Base-by-base conservation (phyloP, 2,329 filamentous ascomycete species). In the Trichoderma sp. region DNA sequence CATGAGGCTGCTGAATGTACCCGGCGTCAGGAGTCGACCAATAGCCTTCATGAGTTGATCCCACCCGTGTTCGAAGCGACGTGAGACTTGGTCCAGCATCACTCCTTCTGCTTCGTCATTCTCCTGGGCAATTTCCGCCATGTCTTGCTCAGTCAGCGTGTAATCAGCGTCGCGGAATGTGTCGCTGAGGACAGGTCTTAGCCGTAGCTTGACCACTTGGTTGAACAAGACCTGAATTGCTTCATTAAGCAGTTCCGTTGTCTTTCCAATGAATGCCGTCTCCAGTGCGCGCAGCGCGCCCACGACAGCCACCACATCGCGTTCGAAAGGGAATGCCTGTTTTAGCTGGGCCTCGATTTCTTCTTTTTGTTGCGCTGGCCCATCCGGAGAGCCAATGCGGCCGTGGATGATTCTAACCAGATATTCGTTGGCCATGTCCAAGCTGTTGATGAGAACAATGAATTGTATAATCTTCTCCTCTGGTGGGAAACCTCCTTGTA, bases 91-190 rank as follows among this genome's bases (percentile, higher is more conserved):
- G 73, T 94, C 92, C n/a, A 88, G 80, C 3, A 86, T 77, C 73
- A 84, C 84, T 65, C 85, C 86, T 76, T 89, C 86, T 30, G 86
- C 83, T 72, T 88, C 84, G 26, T 88, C 86, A 71, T 86, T 84
- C 72, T 87, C 84, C 58, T 84, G 83, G 8, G 87, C 87, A 7
- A 87, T 80, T 30, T 90, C 89, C 11, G 83, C 83, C 14, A 91
- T 80, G 68, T 91, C 89, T 56, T 90, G 87, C 73, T 91, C 87
- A 1, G 86, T 86, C 4, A 93, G 84, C 9, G 89, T 87, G 82
- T 99, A 99, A 81, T 98, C 94, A 26, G 93, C 89, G 77, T 98
- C 95, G 57, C 95, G 91, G 86, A 98, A 98, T 0, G 94, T 91
- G 72, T 99, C 95, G 21, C 90, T 88, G 12, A 99, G 86, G 3